phyloP scores from a whole-genome alignment of 768 basidiomycete species.

The Podaxis sp. region DNA sequence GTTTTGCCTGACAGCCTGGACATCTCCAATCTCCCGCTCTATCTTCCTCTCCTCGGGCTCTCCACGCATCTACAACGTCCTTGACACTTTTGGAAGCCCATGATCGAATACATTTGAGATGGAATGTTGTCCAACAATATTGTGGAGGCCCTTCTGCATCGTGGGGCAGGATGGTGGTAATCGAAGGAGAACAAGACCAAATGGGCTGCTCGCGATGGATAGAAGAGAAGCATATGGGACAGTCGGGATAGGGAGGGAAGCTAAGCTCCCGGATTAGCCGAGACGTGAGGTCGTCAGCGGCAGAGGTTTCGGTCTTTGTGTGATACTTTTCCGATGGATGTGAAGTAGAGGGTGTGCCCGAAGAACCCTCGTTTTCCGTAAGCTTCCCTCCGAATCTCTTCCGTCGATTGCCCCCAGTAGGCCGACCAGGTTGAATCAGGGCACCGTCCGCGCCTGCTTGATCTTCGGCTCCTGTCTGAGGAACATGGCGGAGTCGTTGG shows the following conservation, averaged over 20 bases:
- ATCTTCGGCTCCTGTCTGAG: neutral
- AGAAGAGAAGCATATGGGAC: constrained; percentile 77
- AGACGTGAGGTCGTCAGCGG: constrained; percentile 68
- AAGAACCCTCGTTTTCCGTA: constrained; percentile 15
- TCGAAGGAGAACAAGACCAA: constrained; percentile 81
- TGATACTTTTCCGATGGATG: constrained; percentile 14
- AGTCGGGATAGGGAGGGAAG: constrained; percentile 71
- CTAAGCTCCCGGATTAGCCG: constrained; percentile 60
- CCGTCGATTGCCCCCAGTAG: constrained; percentile 10
- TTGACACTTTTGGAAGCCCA: constrained; percentile 87
- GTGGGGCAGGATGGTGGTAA: constrained; percentile 33
- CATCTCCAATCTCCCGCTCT: constrained; percentile 84
- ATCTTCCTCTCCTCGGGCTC: constrained; percentile 57
- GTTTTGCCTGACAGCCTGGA: constrained; percentile 85
- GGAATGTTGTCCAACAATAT: constrained; percentile 89
- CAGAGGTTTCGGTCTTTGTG: neutral
- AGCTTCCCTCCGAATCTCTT: constrained; percentile 23
- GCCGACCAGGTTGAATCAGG: neutral
- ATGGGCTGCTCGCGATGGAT: constrained; percentile 77
- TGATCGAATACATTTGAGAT: constrained; percentile 81
- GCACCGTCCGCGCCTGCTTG: neutral
- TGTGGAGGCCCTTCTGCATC: constrained; percentile 36
- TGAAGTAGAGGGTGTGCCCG: neutral
- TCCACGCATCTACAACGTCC: constrained; percentile 69
- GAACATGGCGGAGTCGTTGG: neutral